Base-by-base conservation (phyloP, 148 eudicot genomes). In the Silene uniflora region DNA sequence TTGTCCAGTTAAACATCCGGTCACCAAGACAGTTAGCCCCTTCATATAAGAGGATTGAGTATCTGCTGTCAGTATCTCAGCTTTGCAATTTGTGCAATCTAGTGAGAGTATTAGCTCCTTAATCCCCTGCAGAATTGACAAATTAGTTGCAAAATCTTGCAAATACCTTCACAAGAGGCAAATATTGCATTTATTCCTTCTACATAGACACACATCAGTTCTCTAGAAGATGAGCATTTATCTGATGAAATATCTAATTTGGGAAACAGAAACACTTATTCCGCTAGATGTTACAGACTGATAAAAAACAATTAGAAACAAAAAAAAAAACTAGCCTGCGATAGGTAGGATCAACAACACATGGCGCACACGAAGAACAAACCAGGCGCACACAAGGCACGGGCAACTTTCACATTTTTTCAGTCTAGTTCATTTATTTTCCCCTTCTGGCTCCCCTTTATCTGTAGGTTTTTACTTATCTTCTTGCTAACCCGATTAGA, bases 1-100 rank as follows among this genome's bases (percentile, higher is more conserved):
- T 54, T 78, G 75, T 27, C 86, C 91, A 21, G 84, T 86, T 42
- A 87, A 75, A 67, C 63, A 80, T 54, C 98, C 98, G 0, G 90
- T 88, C 55, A 93, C 90, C 27, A 84, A 73, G 61, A 91, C 87
- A 62, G 87, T 76, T 59, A 91, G 88, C 7, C 88, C 90, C 22
- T 73, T 55, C 73, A 60, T 68, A 22, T 75, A 67, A 27, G 98
- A 87, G 22, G 88, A 86, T 55, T 89, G 97, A 16, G 92, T 80
- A 80, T 91, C 91, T 3, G 84, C 79, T 21, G 89, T 83, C 23
- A 69, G 42, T 72, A 89, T 83, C 83, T 89, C 86, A 3, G 81
- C 81, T 44, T 77, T 75, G 70, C 62, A 87, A 4, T 78, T 75
- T 66, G 78, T 65, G 73, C 78, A 81, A 49, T 85, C 82, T 19